Conservation (phyloP, 2,329 filamentous ascomycete species). For the Exophiala sp. region DNA sequence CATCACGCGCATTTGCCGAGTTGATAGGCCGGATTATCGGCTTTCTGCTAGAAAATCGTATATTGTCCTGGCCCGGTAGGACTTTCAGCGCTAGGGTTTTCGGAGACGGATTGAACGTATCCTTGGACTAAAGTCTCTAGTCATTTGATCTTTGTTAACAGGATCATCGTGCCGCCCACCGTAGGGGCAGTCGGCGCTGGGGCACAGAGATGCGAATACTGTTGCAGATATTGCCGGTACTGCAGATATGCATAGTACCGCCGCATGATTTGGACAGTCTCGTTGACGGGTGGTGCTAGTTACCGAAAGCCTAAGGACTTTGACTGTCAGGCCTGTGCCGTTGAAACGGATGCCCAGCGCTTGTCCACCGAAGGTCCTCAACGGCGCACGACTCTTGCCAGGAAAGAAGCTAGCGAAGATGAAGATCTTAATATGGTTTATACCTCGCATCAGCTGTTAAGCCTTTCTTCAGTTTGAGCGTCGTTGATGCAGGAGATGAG, state of each 20-base stretch:
- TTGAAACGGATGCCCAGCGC: too few species aligned
- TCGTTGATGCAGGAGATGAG: constrained; percentile 5
- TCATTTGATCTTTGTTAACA: constrained; percentile 30
- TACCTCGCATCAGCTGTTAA: constrained; percentile 17
- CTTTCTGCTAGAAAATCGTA: constrained; percentile 30
- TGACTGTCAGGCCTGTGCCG: too few species aligned
- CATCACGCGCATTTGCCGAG: constrained; percentile 27
- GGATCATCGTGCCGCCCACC: constrained; percentile 25
- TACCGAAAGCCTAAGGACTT: too few species aligned
- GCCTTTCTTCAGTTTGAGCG: constrained; percentile 20
- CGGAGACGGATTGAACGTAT: constrained; percentile 21
- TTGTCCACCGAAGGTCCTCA: too few species aligned
- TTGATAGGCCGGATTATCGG: constrained; percentile 26
- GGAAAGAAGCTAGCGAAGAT: not conserved
- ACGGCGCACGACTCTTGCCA: too few species aligned
- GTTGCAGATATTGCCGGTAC: too few species aligned
- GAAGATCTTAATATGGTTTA: constrained; percentile 23
- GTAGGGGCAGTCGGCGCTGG: constrained; percentile 18
- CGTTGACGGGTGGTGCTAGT: too few species aligned
- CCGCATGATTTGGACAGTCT: too few species aligned
- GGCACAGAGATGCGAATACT: not conserved
- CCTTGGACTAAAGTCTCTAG: constrained; percentile 28
- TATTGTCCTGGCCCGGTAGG: constrained; percentile 30
- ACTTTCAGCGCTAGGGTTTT: constrained; percentile 20
- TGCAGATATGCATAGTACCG: too few species aligned